Base-by-base conservation (phyloP, 116 monocot genomes). In the Papilionanthe hybrid region DNA sequence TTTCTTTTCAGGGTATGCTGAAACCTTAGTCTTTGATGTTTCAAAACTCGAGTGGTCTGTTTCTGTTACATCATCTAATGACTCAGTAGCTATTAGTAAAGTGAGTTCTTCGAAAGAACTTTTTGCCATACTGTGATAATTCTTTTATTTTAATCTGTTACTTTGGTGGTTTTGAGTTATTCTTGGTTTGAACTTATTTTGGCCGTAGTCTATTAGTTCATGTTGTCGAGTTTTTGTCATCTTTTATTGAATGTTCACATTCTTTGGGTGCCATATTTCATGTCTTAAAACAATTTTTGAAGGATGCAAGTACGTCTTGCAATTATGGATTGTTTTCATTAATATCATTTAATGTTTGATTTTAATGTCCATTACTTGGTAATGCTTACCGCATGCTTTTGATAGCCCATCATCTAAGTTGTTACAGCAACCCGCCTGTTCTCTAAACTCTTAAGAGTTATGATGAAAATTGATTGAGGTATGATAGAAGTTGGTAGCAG, bases 11-110 rank as follows among this genome's bases (percentile, higher is more conserved):
- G 93, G 93, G 72, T 74, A 90, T 83, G 78, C 80, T 19, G 90
- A 93, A 85, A 93, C 90, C n/a, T 78, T 87, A 60, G 72, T 91
- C 60, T 91, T 93, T 81, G 91, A 93, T 83, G 84, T 89, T 82
- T 27, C 86, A 81, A 93, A 86, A 79, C 75, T 73, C 30, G 90
- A 93, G 85, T 88, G 89, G 84, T 87, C 87, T 79, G 82, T 87
- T 49, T 84, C 78, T 75, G 82, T 85, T 43, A 49, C 83, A 63
- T 89, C 90, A 57, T 76, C 85, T 32, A 84, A 76, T 79, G 72
- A 75, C 85, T 90, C 93, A 78, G 77, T 89, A 75, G 84, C 81
- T 76, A 84, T 77, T 20, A 87, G 81, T 79, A 87, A 79, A 79
- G 93, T 93, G 78, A 88, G 90, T 83, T 3, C 29, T 72, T 71